These are phyloP conservation scores for Diaporthe humulicola DNA, from an alignment of 2,329 filamentous ascomycete species.

Conservation along the genomic window DNA sequence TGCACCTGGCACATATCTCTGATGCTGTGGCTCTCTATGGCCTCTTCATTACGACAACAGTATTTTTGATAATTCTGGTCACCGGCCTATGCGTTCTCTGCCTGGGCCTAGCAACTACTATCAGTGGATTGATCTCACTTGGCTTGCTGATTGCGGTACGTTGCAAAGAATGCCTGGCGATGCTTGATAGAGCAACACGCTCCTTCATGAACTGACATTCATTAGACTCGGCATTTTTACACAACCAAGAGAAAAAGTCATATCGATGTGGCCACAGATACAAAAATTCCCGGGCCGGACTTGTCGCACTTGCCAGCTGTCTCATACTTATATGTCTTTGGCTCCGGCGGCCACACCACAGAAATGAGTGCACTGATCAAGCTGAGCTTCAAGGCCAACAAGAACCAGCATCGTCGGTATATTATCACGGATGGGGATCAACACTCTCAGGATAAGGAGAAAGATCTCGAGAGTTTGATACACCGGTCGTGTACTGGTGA, in stretches of 20 bases:
- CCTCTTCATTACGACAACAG: conserved; percentile 9
- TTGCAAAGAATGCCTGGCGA: not conserved
- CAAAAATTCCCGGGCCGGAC: conserved; percentile 37
- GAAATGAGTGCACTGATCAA: conserved; percentile 92
- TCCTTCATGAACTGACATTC: not conserved
- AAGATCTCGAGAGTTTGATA: conserved; percentile 71
- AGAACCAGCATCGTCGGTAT: conserved; percentile 80
- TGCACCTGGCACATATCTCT: conserved; percentile 18
- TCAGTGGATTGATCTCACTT: conserved; percentile 9
- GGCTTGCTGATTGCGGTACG: conserved; percentile 14
- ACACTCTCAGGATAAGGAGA: conserved; percentile 75
- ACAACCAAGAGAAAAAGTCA: not conserved
- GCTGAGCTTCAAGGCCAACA: conserved; percentile 64
- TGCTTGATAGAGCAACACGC: not conserved
- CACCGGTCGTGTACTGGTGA: conserved; percentile 50
- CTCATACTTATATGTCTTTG: conserved; percentile 85
- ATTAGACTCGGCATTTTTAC: conserved; percentile 26
- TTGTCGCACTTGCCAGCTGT: conserved; percentile 46
- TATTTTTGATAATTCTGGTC: conserved; percentile 2
- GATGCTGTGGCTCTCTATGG: conserved; percentile 17
- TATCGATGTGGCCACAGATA: conserved; percentile 33
- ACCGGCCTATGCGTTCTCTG: conserved; percentile 4
- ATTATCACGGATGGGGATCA: conserved; percentile 82
- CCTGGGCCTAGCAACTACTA: conserved; percentile 3
- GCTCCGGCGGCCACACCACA: conserved; percentile 93